Conservation (phyloP, 768 basidiomycete species). For the Serpula lacrymans region DNA sequence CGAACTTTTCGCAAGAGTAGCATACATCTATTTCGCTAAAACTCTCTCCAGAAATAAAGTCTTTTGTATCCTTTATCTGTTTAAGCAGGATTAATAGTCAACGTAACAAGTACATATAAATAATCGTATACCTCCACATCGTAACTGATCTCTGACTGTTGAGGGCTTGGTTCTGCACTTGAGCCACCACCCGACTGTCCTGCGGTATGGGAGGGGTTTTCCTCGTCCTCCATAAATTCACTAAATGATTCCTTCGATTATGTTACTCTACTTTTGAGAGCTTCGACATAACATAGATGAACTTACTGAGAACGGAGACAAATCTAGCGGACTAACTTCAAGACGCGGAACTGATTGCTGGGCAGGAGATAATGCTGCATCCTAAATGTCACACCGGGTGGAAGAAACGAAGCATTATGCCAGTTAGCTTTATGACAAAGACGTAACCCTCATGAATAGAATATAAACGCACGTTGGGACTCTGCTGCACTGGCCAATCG, state of each 20-base stretch:
- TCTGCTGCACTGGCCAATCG: no score
- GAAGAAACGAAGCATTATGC: no score
- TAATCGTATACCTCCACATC: constrained; percentile 35
- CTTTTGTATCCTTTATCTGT: constrained; percentile 40
- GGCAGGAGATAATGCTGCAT: no score
- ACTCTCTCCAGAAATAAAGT: constrained; percentile 42
- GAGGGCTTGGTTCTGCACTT: neutral
- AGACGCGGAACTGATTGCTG: no score
- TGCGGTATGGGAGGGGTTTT: neutral
- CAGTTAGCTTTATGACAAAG: no score
- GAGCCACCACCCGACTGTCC: constrained; percentile 4
- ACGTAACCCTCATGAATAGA: no score
- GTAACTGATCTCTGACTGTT: constrained; percentile 32
- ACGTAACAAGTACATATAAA: neutral
- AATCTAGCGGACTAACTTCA: constrained; percentile 15
- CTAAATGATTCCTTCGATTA: constrained; percentile 29
- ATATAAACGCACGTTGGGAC: no score
- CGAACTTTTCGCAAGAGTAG: constrained; percentile 3
- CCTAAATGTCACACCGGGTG: no score
- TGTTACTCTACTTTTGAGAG: neutral
- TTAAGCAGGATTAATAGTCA: constrained; percentile 13
- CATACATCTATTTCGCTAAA: constrained; percentile 49
- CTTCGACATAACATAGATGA: neutral
- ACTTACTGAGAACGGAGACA: constrained; percentile 24
- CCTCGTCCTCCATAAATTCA: constrained; percentile 26